phyloP scores from a whole-genome alignment of 2,329 filamentous ascomycete genomes.

The Fragosphaeria purpurea region DNA sequence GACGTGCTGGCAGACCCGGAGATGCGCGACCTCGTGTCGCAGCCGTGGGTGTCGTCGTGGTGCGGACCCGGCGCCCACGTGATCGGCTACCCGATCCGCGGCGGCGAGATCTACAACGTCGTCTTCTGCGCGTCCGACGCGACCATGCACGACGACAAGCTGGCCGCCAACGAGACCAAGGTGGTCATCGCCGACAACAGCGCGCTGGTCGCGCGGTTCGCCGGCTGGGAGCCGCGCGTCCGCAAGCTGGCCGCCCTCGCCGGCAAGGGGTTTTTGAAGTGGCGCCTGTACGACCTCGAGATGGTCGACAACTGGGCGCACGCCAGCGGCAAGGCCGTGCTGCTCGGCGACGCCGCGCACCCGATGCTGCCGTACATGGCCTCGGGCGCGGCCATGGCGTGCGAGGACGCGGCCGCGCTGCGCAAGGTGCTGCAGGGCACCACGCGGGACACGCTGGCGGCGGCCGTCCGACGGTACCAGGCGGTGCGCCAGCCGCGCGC shows the following conservation, averaged over 20 bases:
- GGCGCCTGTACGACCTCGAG: slow-evolving; percentile 33
- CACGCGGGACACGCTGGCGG: not conserved
- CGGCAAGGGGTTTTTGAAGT: slow-evolving; percentile 29
- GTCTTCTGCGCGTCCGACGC: slow-evolving; percentile 18
- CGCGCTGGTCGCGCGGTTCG: slow-evolving; percentile 25
- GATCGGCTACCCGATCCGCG: slow-evolving; percentile 21
- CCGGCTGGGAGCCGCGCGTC: slow-evolving; percentile 24
- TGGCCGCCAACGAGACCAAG: slow-evolving; percentile 13
- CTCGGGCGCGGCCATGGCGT: slow-evolving; percentile 32
- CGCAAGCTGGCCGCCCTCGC: slow-evolving; percentile 25
- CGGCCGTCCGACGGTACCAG: slow-evolving; percentile 8
- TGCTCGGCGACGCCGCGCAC: slow-evolving; percentile 35
- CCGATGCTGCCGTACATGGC: slow-evolving; percentile 39
- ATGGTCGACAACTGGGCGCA: slow-evolving; percentile 30
- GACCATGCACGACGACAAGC: slow-evolving; percentile 4
- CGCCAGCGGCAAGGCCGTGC: slow-evolving; percentile 25
- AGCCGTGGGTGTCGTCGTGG: slow-evolving; percentile 22
- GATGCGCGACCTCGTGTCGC: slow-evolving; percentile 16
- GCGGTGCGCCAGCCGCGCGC: slow-evolving; percentile 13
- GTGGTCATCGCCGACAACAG: slow-evolving; percentile 19
- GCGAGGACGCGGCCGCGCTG: slow-evolving; percentile 29
- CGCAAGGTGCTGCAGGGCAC: slow-evolving; percentile 6
- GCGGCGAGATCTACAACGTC: slow-evolving; percentile 22
- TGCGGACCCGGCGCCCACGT: slow-evolving; percentile 22
- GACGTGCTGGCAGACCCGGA: slow-evolving; percentile 20